A percentile compares a stretch with the other conserved stretches of the same genome.
Evolutionary conservation across 176 grass and related monocot genomes (phyloP).

Genomic region (Eremochloa ophiuroides): DNA sequence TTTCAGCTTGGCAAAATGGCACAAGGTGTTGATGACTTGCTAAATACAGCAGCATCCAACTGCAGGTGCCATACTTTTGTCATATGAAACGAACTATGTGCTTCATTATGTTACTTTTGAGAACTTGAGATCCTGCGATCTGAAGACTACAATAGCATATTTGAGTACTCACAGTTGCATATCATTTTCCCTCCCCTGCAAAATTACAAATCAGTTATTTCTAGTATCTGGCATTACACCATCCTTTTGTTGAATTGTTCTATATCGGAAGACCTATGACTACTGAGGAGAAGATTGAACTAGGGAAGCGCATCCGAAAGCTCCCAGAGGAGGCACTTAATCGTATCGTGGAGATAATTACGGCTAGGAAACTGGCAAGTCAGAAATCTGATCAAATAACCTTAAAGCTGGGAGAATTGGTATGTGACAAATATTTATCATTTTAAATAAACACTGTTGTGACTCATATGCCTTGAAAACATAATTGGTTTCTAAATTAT

Average conservation of each 20-base stretch:
- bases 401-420: conserved; percentile 62
- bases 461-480: not conserved
- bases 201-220: not conserved
- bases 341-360: conserved; percentile 51
- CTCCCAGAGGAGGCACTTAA: conserved; percentile 57
- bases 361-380: conserved; percentile 29
- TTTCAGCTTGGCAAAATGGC: conserved; percentile 73
- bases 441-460: not conserved
- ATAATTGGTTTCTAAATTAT: not conserved
- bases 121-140: not conserved
- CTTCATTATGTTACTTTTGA: not conserved
- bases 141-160: not conserved
- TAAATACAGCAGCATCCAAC: conserved; percentile 55
- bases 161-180: not conserved
- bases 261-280: conserved; percentile 62
- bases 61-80: conserved; percentile 56
- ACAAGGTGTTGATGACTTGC: conserved; percentile 44
- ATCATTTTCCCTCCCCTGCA: not conserved
- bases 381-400: conserved; percentile 40
- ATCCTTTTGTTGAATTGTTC: conserved; percentile 21
- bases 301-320: conserved; percentile 54
- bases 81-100: not conserved
- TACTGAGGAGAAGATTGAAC: conserved; percentile 59
- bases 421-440: conserved; percentile 11
- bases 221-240: not conserved